These are phyloP conservation scores for Wickerhamomyces subpelliculosus DNA, from an alignment of 805 yeast genomes.

Conservation along the genomic window DNA sequence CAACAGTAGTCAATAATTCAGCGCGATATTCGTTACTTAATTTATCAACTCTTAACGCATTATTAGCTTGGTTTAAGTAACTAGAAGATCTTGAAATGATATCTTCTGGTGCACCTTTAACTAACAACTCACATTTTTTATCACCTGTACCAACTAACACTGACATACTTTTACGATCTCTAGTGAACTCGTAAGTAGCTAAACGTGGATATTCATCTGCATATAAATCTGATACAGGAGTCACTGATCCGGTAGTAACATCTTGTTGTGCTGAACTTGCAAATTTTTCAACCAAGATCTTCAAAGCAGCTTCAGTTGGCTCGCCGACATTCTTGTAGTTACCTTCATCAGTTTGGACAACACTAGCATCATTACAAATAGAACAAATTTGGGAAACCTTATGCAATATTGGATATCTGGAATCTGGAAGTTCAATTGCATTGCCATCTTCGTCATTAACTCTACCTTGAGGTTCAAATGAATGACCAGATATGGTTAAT, in stretches of 20 bases:
- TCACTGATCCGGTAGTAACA: conserved; percentile 27
- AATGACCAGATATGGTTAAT: conserved; percentile 34
- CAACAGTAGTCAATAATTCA: conserved; percentile 28
- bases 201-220: conserved; percentile 19
- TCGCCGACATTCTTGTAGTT: conserved; percentile 34
- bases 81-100: conserved; percentile 34
- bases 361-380: conserved; percentile 32
- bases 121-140: conserved; percentile 25
- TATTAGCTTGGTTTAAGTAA: conserved; percentile 26
- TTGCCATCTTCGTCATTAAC: conserved; percentile 19
- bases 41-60: conserved; percentile 11
- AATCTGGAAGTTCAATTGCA: conserved; percentile 27
- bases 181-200: conserved; percentile 41
- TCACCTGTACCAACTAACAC: conserved; percentile 30
- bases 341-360: conserved; percentile 26
- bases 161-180: conserved; percentile 47
- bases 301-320: conserved; percentile 51
- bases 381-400: conserved; percentile 23
- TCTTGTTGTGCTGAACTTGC: conserved; percentile 13
- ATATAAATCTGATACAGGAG: conserved; percentile 21
- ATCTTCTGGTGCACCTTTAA: conserved; percentile 53
- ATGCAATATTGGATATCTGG: conserved; percentile 26
- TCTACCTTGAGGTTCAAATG: conserved; percentile 24
- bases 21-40: conserved; percentile 28
- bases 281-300: conserved; percentile 30